Conservation (phyloP, 2,329 filamentous ascomycete genomes). For the Lasiodiplodia sp. region DNA sequence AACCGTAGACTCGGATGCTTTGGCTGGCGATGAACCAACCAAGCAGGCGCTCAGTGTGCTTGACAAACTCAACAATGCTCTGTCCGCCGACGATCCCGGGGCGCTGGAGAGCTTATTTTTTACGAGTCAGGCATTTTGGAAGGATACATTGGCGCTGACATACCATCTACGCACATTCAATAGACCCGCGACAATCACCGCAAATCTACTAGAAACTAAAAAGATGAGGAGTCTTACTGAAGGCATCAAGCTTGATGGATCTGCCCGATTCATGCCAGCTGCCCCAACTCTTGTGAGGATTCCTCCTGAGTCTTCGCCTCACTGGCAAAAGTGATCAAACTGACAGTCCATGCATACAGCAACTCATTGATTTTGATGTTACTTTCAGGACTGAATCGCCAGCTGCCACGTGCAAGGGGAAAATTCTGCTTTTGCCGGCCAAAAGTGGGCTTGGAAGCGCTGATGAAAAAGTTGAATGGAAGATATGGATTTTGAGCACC, state of each 20-base stretch:
- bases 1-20: neutral
- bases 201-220: conserved; percentile 7
- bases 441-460: neutral
- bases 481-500: conserved; percentile 30
- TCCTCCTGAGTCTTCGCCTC: too few species aligned
- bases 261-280: conserved; percentile 5
- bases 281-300: conserved; percentile 15
- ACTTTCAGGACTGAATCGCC: neutral
- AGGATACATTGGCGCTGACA: conserved; percentile 13
- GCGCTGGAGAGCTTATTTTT: conserved; percentile 5
- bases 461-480: conserved; percentile 13
- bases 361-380: conserved; percentile 16
- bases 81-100: neutral
- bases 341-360: neutral
- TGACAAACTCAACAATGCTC: neutral
- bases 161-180: conserved; percentile 17
- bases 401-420: neutral
- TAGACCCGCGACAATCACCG: neutral
- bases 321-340: neutral
- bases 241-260: neutral
- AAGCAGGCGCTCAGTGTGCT: conserved; percentile 1
- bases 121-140: neutral
- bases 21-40: conserved; percentile 10
- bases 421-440: neutral
- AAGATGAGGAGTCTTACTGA: neutral